These are phyloP conservation scores for Xylaria sp. DNA, from an alignment of 2,329 filamentous ascomycete species.

Conservation along the genomic window DNA sequence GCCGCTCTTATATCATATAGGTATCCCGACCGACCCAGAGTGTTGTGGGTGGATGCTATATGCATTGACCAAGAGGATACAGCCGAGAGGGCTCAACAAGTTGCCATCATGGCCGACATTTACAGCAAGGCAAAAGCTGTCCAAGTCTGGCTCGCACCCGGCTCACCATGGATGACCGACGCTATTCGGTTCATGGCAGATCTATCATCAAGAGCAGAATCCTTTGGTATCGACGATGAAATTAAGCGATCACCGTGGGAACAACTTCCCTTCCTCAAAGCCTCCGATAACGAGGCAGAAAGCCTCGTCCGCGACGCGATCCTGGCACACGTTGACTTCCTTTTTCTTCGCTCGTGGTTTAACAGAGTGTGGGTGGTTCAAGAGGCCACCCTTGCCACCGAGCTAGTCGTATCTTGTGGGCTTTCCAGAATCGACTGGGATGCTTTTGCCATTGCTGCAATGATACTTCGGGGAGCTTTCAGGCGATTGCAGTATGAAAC, in stretches of 20 bases:
- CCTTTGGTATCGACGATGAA: background rate
- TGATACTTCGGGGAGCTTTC: background rate
- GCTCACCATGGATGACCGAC: background rate
- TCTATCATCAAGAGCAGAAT: background rate
- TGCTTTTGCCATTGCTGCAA: background rate
- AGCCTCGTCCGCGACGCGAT: background rate
- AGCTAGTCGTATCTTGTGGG: background rate
- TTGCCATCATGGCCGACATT: background rate
- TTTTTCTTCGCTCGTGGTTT: background rate
- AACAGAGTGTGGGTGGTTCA: background rate
- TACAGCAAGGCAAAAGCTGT: background rate
- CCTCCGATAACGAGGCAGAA: background rate
- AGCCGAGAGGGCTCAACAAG: background rate
- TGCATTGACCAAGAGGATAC: background rate
- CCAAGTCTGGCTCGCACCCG: background rate
- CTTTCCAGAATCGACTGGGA: background rate
- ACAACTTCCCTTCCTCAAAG: background rate
- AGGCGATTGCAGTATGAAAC: background rate
- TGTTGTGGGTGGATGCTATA: background rate
- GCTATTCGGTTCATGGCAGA: background rate
- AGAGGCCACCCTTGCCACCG: background rate
- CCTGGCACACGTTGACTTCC: background rate
- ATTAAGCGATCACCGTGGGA: background rate
- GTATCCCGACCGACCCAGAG: background rate
- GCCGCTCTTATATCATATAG: background rate